Evolutionary conservation across 441 rosid species (phyloP), one percentile per base, ranked within the genome.

Genomic region (Pelargonium australe): DNA sequence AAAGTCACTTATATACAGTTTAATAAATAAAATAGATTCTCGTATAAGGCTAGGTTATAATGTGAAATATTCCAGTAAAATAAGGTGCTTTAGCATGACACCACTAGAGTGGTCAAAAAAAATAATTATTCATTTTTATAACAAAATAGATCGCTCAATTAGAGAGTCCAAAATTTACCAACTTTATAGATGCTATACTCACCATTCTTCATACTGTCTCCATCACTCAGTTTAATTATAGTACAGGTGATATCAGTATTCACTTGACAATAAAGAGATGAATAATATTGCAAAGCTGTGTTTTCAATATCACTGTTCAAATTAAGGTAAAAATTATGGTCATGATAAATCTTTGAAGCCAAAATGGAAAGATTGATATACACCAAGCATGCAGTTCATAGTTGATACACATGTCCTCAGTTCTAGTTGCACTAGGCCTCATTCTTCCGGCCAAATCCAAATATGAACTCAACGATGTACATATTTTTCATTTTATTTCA

Each of bases 21-120:
- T n/a, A n/a, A 53, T 49, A 14, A 53, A 53, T 53, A n/a, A 45
- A 45, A 45, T 53, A 19, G 19, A 53, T 53, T 53, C 60, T 53
- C 7, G 2, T 5, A 16, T 53, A 53, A 16, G 7, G 19, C 60
- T 53, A 5, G 14, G 60, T 53, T 53, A 53, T n/a, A 53, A 53
- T n/a, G 60, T 53, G 60, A 14, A 53, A 53, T 3, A 13, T 9
- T 37, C 41, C 7, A 40, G 5, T 45, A 12, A 45, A 12, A 16
- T 53, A 14, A n/a, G 60, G 19, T 53, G 60, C 14, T 53, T 9
- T 53, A 14, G 19, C 60, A 53, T 14, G 60, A n/a, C 14, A 53
- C 20, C 14, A 4, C 60, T 14, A 53, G 8, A 53, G 6, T n/a
- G 60, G 4, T 13, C 14, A 11, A 49, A 49, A 49, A 49, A 5